phyloP scores from a whole-genome alignment of 176 grass and related monocot genomes.

The Phoenix dactylifera region DNA sequence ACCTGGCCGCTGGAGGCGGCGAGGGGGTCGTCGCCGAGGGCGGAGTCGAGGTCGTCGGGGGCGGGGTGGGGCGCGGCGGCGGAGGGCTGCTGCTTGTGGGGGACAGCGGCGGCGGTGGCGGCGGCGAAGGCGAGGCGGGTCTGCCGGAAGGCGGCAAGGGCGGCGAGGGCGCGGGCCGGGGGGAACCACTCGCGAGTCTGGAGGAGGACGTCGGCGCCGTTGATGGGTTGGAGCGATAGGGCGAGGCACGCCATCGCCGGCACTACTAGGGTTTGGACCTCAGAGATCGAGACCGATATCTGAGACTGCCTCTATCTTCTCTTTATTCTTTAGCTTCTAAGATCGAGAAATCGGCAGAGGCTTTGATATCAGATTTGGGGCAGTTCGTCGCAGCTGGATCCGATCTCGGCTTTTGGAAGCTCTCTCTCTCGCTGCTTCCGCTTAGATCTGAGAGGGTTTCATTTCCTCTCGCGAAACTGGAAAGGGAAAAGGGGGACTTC shows the following conservation, averaged over 20 bases:
- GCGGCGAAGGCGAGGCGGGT: conserved; percentile 54
- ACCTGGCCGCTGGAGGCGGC: conserved; percentile 78
- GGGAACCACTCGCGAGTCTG: conserved; percentile 97
- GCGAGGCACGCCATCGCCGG: conserved; percentile 82
- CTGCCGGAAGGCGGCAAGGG: conserved; percentile 87
- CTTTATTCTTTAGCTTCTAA: too few relatives aligned
- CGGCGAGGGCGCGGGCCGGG: conserved; percentile 84
- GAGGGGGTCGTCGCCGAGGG: conserved; percentile 86
- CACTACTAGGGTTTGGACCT: background rate
- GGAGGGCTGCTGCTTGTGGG: background rate
- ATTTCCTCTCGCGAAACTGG: too few relatives aligned
- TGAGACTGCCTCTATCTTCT: too few relatives aligned
- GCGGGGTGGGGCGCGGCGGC: conserved; percentile 24
- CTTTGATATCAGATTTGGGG: too few relatives aligned
- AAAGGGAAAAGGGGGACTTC: too few relatives aligned
- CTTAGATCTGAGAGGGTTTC: too few relatives aligned
- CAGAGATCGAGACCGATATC: too few relatives aligned
- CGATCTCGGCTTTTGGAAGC: too few relatives aligned
- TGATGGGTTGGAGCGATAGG: conserved; percentile 85
- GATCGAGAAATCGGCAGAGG: too few relatives aligned
- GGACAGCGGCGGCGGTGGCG: background rate
- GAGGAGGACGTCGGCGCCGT: conserved; percentile 89
- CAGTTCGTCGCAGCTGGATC: too few relatives aligned
- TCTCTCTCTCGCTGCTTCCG: too few relatives aligned
- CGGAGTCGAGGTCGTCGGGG: conserved; percentile 46